These are phyloP conservation scores for Apiotrichum sp. DNA, from an alignment of 1,284 basidiomycete genomes.

Conservation along the genomic window DNA sequence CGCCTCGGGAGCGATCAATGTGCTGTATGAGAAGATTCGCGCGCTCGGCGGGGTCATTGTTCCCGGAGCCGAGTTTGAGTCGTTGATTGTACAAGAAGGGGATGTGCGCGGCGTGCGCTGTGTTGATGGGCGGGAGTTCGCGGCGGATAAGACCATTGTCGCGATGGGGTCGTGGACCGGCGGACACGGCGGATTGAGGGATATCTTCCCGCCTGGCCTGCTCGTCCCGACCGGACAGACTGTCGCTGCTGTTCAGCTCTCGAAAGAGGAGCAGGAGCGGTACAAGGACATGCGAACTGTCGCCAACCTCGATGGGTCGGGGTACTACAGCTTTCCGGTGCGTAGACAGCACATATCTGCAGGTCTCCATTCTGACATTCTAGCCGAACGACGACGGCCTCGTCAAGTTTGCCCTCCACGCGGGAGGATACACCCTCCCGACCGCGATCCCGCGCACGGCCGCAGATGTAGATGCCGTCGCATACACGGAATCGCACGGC, in stretches of 20 bases:
- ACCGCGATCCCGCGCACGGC: conserved; percentile 30
- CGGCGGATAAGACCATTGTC: conserved; percentile 22
- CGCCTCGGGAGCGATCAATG: conserved; percentile 59
- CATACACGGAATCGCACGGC: conserved; percentile 16
- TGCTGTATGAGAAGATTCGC: conserved; percentile 55
- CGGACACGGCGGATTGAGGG: conserved; percentile 18
- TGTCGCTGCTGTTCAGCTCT: conserved; percentile 64
- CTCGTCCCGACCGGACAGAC: conserved; percentile 53
- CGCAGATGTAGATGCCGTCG: conserved; percentile 20
- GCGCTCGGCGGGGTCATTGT: conserved; percentile 57
- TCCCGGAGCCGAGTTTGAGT: conserved; percentile 54
- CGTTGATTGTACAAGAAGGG: conserved; percentile 37
- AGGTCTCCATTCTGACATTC: conserved; percentile 27
- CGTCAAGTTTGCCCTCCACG: conserved; percentile 69
- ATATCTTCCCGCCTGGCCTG: conserved; percentile 15
- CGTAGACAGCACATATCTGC: too few relatives aligned
- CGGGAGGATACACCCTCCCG: conserved; percentile 57
- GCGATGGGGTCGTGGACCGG: conserved; percentile 26
- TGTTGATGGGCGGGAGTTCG: conserved; percentile 20
- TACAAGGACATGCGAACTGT: conserved; percentile 63
- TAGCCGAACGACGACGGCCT: conserved; percentile 62
- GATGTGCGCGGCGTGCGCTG: conserved; percentile 14
- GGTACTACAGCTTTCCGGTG: conserved; percentile 73
- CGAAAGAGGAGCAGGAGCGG: conserved; percentile 56
- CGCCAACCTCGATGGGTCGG: conserved; percentile 58